Conservation (phyloP, 2,329 filamentous ascomycete genomes). For the Sclerotinia nivalis region DNA sequence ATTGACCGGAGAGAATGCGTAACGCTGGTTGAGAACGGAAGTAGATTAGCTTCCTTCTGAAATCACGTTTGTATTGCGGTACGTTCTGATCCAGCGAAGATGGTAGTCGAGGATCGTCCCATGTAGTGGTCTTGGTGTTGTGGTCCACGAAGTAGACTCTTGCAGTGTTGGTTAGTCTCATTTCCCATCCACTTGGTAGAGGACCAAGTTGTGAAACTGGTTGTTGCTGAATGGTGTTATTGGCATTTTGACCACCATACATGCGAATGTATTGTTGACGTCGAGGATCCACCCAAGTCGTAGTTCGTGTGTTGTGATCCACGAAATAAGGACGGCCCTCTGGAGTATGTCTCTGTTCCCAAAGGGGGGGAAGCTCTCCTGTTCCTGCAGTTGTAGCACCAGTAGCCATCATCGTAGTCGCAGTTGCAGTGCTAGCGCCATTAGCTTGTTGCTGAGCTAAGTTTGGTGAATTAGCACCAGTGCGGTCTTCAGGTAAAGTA, state of each 20-base stretch:
- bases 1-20: slow-evolving; percentile 92
- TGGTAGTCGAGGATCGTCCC: slow-evolving; percentile 94
- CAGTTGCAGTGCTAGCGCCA: slow-evolving; percentile 48
- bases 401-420: slow-evolving; percentile 87
- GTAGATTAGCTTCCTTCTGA: slow-evolving; percentile 96
- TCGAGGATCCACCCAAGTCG: slow-evolving; percentile 96
- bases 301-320: slow-evolving; percentile 96
- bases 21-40: slow-evolving; percentile 97
- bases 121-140: slow-evolving; percentile 99
- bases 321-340: slow-evolving; percentile 97
- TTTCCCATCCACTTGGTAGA: slow-evolving; percentile 96
- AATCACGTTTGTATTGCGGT: slow-evolving; percentile 98
- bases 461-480: slow-evolving; percentile 87
- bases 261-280: slow-evolving; percentile 98
- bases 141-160: slow-evolving; percentile 99
- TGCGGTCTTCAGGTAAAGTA: slow-evolving; percentile 92
- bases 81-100: slow-evolving; percentile 98
- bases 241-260: slow-evolving; percentile 87
- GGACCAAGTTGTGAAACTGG: slow-evolving; percentile 95
- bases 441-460: slow-evolving; percentile 54
- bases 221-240: slow-evolving; percentile 91
- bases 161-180: slow-evolving; percentile 97
- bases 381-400: slow-evolving; percentile 92
- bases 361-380: slow-evolving; percentile 90
- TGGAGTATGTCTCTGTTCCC: slow-evolving; percentile 94